A percentile compares a stretch with the other conserved stretches of the same genome.
These are phyloP conservation scores for Yarrowia porcina DNA, from an alignment of 805 yeast genomes.

Conservation along the genomic window DNA sequence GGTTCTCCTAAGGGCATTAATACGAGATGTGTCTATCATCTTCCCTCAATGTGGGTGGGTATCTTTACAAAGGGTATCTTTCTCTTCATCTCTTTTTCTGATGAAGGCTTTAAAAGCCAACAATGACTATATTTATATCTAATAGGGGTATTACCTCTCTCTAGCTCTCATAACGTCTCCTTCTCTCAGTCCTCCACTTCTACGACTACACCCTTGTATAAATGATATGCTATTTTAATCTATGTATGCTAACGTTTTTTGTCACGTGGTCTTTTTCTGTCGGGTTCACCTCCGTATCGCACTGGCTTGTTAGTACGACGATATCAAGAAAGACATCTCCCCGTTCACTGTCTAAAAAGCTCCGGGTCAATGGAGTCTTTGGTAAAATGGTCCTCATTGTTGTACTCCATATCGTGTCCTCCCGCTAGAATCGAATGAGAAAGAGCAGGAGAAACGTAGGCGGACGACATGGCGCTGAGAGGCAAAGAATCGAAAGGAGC, in stretches of 20 bases:
- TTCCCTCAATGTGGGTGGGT: too few relatives aligned
- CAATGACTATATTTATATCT: too few relatives aligned
- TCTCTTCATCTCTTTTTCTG: too few relatives aligned
- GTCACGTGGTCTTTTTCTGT: not conserved
- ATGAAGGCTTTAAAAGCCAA: too few relatives aligned
- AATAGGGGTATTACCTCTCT: too few relatives aligned
- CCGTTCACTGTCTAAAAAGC: not conserved
- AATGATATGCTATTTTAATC: not conserved
- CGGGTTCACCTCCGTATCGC: not conserved
- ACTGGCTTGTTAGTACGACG: too few relatives aligned
- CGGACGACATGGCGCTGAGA: constrained; percentile 2
- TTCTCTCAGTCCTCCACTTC: too few relatives aligned
- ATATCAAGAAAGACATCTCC: too few relatives aligned
- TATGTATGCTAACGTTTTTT: not conserved
- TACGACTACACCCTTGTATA: not conserved
- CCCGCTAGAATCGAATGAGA: not conserved
- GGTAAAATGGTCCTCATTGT: not conserved
- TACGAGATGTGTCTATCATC: too few relatives aligned
- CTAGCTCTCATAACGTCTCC: too few relatives aligned
- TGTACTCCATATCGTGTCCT: not conserved
- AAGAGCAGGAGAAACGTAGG: constrained; percentile 6
- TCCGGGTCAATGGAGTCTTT: constrained; percentile 15
- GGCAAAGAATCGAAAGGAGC: constrained; percentile 15
- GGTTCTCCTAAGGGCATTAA: too few relatives aligned
- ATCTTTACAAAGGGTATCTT: too few relatives aligned